These are phyloP conservation scores for Fraxinus nigra DNA, from an alignment of 305 asterid species.

Conservation along the genomic window DNA sequence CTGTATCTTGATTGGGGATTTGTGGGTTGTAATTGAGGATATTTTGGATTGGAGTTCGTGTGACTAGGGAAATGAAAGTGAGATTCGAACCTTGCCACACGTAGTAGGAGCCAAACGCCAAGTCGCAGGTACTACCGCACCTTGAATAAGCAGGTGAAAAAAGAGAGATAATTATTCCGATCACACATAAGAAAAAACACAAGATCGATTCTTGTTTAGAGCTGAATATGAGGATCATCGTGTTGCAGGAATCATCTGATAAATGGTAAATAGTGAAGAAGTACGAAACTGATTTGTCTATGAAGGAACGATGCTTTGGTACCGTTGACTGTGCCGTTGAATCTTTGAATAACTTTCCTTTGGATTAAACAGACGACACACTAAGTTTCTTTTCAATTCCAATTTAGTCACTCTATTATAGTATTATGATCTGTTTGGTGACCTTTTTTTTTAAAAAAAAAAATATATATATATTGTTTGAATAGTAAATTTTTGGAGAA, in stretches of 20 bases:
- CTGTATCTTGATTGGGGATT: constrained; percentile 46
- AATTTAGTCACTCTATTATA: background rate
- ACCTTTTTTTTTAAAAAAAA: background rate
- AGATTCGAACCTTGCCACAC: constrained; percentile 33
- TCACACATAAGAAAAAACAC: background rate
- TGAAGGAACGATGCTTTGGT: background rate
- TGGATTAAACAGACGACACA: background rate
- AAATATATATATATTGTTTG: background rate
- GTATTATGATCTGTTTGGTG: background rate
- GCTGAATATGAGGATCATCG: background rate
- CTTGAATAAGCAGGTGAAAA: constrained; percentile 41
- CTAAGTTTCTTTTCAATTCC: background rate
- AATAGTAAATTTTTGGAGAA: background rate
- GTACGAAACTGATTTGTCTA: background rate
- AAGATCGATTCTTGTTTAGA: background rate
- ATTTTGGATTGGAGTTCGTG: background rate
- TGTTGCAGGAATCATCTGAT: background rate
- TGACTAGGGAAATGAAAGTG: constrained; percentile 32
- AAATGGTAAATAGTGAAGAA: background rate
- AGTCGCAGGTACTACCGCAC: constrained; percentile 61
- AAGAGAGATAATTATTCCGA: constrained; percentile 1
- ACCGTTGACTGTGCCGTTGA: background rate
- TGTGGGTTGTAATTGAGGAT: constrained; percentile 47
- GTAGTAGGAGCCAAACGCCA: constrained; percentile 71
- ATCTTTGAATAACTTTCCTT: background rate